These are phyloP conservation scores for Pinus taeda DNA, from an alignment of 75 land plant genomes.

Conservation along the genomic window DNA sequence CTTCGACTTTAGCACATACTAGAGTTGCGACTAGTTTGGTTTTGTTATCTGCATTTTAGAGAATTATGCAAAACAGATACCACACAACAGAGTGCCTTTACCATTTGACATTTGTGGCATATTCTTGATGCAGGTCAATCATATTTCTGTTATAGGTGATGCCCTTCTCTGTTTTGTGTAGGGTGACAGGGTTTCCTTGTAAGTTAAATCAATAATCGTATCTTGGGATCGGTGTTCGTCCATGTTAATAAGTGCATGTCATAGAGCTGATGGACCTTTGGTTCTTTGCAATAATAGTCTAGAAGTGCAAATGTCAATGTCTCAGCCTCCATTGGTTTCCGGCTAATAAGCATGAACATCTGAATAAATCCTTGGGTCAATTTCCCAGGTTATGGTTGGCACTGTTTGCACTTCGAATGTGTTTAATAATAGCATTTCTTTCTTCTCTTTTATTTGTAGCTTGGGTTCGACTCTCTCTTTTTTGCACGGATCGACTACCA, in stretches of 20 bases:
- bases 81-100: not conserved
- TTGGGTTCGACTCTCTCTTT: constrained; percentile 72
- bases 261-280: not conserved
- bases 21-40: not conserved
- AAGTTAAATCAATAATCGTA: not conserved
- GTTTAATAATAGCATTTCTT: not conserved
- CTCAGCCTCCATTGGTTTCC: not conserved
- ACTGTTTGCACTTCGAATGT: not conserved
- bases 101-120: not conserved
- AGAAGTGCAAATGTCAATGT: not conserved
- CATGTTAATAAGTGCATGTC: not conserved
- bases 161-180: not conserved
- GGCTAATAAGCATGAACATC: not conserved
- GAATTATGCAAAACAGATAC: not conserved
- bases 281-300: not conserved
- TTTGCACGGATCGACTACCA: constrained; percentile 89
- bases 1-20: not conserved
- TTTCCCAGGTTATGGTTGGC: not conserved
- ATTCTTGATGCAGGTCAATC: not conserved
- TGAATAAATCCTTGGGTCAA: not conserved
- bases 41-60: constrained; percentile 1
- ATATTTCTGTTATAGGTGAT: not conserved
- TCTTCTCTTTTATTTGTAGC: constrained; percentile 21
- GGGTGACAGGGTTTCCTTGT: too few species aligned
- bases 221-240: not conserved